Conservation (phyloP, 164 flowering plant species). For the Vitis riparia region DNA sequence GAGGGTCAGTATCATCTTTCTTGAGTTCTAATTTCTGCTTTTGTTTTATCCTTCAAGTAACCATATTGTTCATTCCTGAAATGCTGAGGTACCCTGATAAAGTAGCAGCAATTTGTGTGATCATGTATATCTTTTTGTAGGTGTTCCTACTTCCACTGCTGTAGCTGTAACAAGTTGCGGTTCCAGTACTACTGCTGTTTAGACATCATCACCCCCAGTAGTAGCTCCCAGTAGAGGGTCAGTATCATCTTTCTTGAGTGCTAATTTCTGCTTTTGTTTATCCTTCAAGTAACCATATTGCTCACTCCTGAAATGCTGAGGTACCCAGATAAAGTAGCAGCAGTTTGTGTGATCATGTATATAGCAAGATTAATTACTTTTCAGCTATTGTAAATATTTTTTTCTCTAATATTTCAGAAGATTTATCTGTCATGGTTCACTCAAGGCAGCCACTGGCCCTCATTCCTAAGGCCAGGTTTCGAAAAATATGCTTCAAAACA, state of each 20-base stretch:
- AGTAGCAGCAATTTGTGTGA: neutral
- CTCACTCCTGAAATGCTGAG: too few species aligned
- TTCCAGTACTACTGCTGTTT: constrained; percentile 41
- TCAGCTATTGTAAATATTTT: too few species aligned
- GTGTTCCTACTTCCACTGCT: constrained; percentile 42
- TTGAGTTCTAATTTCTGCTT: neutral
- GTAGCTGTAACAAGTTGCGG: constrained; percentile 40
- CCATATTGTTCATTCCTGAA: too few species aligned
- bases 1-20: constrained; percentile 55
- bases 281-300: too few species aligned
- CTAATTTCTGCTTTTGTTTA: neutral
- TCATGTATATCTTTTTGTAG: constrained; percentile 23
- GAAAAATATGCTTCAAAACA: too few species aligned
- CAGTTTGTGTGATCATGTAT: neutral
- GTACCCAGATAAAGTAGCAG: neutral
- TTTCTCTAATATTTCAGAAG: too few species aligned
- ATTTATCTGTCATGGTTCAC: too few species aligned
- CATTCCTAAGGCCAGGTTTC: too few species aligned
- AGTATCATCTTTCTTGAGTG: constrained; percentile 17
- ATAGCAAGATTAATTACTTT: too few species aligned
- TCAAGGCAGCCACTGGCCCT: too few species aligned
- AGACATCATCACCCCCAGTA: constrained; percentile 50
- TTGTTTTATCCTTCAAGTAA: neutral
- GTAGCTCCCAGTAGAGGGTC: constrained; percentile 76
- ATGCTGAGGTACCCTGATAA: neutral